Conservation (phyloP, 176 grass and related monocot genomes). For the Paspalum vaginatum region DNA sequence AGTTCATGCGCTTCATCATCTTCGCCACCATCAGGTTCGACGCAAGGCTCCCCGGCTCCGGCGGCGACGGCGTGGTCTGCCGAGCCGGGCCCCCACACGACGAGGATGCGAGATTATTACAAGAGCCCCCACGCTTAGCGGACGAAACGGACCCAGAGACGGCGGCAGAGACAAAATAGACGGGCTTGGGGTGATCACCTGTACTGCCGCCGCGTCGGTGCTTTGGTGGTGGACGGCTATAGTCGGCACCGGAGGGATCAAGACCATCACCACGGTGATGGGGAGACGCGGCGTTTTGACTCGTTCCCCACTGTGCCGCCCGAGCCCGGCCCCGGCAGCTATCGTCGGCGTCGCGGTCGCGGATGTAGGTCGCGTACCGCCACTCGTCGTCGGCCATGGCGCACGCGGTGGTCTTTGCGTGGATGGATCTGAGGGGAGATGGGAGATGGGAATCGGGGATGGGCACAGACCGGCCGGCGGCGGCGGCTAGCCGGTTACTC, state of each 20-base stretch:
- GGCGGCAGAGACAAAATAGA: slow-evolving; percentile 35
- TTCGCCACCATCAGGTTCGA: slow-evolving; percentile 40
- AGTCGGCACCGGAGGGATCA: neutral
- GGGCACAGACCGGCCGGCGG: neutral
- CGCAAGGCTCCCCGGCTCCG: slow-evolving; percentile 27
- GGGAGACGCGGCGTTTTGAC: neutral
- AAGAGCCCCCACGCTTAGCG: neutral
- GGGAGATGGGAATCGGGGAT: neutral
- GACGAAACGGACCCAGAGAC: neutral
- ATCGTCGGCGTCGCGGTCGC: neutral
- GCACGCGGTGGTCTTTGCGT: neutral
- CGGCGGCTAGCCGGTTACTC: neutral
- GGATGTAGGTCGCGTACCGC: neutral
- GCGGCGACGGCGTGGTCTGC: neutral
- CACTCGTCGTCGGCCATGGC: slow-evolving; percentile 1
- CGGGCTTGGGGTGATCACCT: slow-evolving; percentile 41
- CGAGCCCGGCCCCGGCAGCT: neutral
- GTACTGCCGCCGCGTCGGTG: slow-evolving; percentile 21
- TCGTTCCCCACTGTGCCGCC: neutral
- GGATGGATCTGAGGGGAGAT: neutral
- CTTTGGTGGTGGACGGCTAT: slow-evolving; percentile 12
- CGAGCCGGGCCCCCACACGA: neutral
- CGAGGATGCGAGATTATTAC: too few relatives aligned
- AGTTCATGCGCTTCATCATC: slow-evolving; percentile 70
- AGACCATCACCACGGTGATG: neutral